Conservation (phyloP, 192 early-diverging fungal genomes). For the Spizellomyces punctatus region DNA sequence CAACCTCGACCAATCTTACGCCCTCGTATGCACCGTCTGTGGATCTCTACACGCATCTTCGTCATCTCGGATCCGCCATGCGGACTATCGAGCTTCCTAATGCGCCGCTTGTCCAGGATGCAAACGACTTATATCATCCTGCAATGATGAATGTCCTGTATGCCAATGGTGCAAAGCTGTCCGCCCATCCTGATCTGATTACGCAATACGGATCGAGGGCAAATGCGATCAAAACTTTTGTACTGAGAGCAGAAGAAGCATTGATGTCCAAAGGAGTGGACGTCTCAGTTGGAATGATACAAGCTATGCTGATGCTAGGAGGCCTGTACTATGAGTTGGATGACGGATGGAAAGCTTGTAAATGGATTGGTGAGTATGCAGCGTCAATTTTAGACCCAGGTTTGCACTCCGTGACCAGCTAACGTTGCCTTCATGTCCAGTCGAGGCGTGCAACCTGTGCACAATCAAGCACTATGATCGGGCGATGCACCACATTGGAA, state of each 20-base stretch:
- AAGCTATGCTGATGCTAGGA: slow-evolving; percentile 24
- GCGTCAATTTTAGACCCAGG: not conserved
- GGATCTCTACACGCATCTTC: not conserved
- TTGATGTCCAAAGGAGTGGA: not conserved
- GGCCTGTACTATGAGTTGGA: slow-evolving; percentile 13
- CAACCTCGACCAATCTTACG: not conserved
- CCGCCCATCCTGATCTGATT: slow-evolving; percentile 18
- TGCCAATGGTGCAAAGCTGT: slow-evolving; percentile 19
- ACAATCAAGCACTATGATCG: slow-evolving; percentile 13
- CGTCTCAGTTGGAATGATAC: not conserved
- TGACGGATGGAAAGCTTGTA: slow-evolving; percentile 16
- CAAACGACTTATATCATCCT: not conserved
- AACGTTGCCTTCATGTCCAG: no score
- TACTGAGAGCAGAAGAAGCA: not conserved
- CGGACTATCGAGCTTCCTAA: not conserved
- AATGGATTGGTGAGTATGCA: slow-evolving; percentile 9
- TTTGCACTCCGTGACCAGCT: not conserved
- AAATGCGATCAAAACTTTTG: slow-evolving; percentile 7
- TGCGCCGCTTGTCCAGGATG: not conserved
- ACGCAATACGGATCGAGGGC: slow-evolving; percentile 14
- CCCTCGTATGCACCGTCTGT: not conserved
- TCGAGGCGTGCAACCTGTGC: slow-evolving; percentile 14
- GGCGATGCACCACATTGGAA: not conserved
- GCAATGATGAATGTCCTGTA: slow-evolving; percentile 11
- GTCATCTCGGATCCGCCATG: not conserved